A percentile compares a stretch with the other conserved stretches of the same genome.
Evolutionary conservation across 208 protist species (phyloP).

Genomic region (Endotrypanum monterogeii): DNA sequence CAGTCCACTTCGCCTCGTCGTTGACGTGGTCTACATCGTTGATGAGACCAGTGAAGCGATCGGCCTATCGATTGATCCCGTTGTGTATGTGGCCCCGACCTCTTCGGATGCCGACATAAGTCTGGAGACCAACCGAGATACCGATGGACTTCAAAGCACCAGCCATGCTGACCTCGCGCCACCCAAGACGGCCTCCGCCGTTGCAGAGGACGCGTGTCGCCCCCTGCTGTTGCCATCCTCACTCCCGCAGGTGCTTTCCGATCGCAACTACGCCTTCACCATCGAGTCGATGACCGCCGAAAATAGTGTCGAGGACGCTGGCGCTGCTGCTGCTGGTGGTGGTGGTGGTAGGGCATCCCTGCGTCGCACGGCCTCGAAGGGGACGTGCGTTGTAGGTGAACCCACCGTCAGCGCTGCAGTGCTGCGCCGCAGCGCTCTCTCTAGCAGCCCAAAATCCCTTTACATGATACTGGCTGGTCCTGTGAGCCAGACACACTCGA

Average conservation of each 20-base stretch:
- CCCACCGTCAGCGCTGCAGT: conserved; percentile 11
- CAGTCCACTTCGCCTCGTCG: conserved; percentile 52
- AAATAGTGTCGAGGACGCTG: too few species aligned
- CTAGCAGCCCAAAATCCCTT: conserved; percentile 41
- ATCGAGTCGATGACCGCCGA: neutral
- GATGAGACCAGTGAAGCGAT: conserved; percentile 66
- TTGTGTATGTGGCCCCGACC: neutral
- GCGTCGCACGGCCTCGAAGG: neutral
- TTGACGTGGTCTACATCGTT: conserved; percentile 69
- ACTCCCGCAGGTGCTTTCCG: conserved; percentile 65
- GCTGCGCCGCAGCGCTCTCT: conserved; percentile 43
- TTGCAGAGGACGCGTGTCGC: conserved; percentile 19
- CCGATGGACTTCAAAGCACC: neutral
- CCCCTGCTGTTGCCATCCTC: conserved; percentile 51
- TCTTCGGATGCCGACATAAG: neutral
- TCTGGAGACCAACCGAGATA: neutral
- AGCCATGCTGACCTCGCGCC: neutral
- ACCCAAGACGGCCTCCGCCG: too few species aligned
- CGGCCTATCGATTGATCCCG: conserved; percentile 25
- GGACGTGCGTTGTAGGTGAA: neutral
- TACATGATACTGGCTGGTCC: conserved; percentile 49
- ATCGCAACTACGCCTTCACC: conserved; percentile 58
- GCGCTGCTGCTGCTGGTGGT: neutral
- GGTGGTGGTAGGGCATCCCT: neutral
- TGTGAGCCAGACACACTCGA: conserved; percentile 46